phyloP scores from a whole-genome alignment of 2,329 filamentous ascomycete species.

The Cladophialophora exuberans region DNA sequence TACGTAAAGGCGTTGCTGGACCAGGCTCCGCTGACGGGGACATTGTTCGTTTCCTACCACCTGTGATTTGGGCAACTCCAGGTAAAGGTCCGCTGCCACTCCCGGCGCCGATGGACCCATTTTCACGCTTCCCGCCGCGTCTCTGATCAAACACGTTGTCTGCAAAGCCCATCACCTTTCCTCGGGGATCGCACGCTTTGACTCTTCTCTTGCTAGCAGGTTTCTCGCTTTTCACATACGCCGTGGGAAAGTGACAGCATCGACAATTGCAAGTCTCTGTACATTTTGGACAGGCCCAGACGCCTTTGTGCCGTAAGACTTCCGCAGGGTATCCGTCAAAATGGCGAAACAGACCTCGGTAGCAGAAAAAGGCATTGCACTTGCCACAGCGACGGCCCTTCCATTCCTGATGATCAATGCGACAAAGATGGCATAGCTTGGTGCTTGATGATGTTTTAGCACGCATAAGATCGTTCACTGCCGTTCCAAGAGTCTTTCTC shows the following conservation, averaged over 20 bases:
- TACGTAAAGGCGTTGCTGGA: slow-evolving; percentile 28
- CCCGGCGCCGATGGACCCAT: slow-evolving; percentile 4
- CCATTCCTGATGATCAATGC: slow-evolving; percentile 41
- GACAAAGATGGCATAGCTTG: slow-evolving; percentile 41
- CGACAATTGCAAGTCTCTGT: slow-evolving; percentile 41
- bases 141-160: slow-evolving; percentile 45
- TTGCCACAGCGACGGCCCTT: slow-evolving; percentile 40
- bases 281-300: slow-evolving; percentile 42
- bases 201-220: slow-evolving; percentile 38
- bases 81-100: slow-evolving; percentile 9
- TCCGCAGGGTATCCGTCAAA: slow-evolving; percentile 40
- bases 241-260: slow-evolving; percentile 41
- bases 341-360: slow-evolving; percentile 41
- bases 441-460: slow-evolving; percentile 32
- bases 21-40: slow-evolving; percentile 26
- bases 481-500: slow-evolving; percentile 35
- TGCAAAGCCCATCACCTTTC: slow-evolving; percentile 41
- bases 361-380: slow-evolving; percentile 43
- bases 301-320: slow-evolving; percentile 36
- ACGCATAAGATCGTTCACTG: slow-evolving; percentile 38
- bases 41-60: slow-evolving; percentile 31
- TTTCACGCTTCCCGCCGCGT: slow-evolving; percentile 35
- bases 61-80: slow-evolving; percentile 23
- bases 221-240: slow-evolving; percentile 41
- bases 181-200: slow-evolving; percentile 39